These are phyloP conservation scores for Backusella circina DNA, from an alignment of 192 early-diverging fungal genomes.

Conservation along the genomic window DNA sequence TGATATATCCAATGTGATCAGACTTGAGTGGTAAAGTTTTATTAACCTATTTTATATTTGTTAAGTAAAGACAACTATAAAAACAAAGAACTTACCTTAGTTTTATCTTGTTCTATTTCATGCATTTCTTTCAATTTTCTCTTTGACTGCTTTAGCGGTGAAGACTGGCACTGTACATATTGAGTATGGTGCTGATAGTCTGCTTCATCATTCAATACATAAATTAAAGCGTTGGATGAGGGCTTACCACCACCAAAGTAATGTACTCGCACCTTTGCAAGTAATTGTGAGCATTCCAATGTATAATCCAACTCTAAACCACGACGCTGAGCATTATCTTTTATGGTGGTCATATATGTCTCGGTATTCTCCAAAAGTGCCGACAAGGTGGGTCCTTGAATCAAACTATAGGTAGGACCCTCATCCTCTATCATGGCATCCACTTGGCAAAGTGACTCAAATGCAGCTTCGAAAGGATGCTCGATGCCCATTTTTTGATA, in stretches of 20 bases:
- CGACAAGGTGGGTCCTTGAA: neutral
- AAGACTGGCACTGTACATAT: neutral
- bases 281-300: constrained; percentile 27
- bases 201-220: constrained; percentile 37
- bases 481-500: constrained; percentile 64
- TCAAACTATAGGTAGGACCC: neutral
- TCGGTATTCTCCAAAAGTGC: neutral
- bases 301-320: neutral
- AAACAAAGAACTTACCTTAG: neutral
- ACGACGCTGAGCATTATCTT: neutral
- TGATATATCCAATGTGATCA: constrained; percentile 65
- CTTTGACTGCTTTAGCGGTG: constrained; percentile 6
- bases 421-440: neutral
- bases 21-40: constrained; percentile 31
- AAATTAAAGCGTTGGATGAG: constrained; percentile 52
- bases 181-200: constrained; percentile 43
- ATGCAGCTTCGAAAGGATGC: constrained; percentile 71
- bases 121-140: constrained; percentile 22
- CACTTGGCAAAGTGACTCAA: constrained; percentile 29
- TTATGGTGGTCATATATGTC: neutral
- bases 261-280: constrained; percentile 51
- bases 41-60: constrained; percentile 1
- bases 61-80: neutral
- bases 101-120: constrained; percentile 17
- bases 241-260: constrained; percentile 49